A percentile compares a stretch with the other conserved stretches of the same genome.
These are phyloP conservation scores for Asterella californica DNA, from an alignment of 225 moss, liverwort and hornwort species.

Conservation along the genomic window DNA sequence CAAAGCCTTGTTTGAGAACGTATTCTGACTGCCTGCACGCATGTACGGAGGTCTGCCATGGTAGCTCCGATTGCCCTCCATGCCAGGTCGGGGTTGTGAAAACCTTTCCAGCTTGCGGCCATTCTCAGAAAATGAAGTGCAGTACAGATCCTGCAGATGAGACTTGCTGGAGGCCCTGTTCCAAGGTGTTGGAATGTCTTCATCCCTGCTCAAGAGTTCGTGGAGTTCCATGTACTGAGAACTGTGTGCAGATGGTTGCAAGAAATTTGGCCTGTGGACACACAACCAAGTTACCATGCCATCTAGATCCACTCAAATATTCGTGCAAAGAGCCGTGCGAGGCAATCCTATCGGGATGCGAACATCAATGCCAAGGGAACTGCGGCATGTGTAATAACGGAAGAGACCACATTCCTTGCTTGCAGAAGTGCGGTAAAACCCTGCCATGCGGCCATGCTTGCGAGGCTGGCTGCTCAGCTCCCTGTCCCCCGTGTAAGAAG, in stretches of 20 bases:
- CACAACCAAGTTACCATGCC: conserved; percentile 16
- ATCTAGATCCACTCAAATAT: not conserved
- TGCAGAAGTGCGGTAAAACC: conserved; percentile 29
- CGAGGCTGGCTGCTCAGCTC: conserved; percentile 28
- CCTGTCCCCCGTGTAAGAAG: conserved; percentile 41
- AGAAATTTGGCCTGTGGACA: conserved; percentile 34
- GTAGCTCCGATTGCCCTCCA: conserved; percentile 25
- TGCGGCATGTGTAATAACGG: conserved; percentile 41
- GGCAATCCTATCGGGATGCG: conserved; percentile 27
- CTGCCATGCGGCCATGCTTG: too few relatives aligned
- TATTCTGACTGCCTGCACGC: conserved; percentile 27
- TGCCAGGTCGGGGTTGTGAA: conserved; percentile 24
- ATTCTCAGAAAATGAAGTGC: conserved; percentile 22
- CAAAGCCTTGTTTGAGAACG: conserved; percentile 30
- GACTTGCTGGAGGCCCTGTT: conserved; percentile 19
- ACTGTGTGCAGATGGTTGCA: too few relatives aligned
- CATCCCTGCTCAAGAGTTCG: too few relatives aligned
- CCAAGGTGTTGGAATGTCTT: conserved; percentile 18
- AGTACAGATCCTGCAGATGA: not conserved
- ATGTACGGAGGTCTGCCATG: conserved; percentile 36
- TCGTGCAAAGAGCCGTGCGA: too few relatives aligned
- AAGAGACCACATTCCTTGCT: conserved; percentile 26
- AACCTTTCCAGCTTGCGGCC: conserved; percentile 27
- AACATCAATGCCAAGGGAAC: conserved; percentile 41
- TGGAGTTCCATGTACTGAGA: too few relatives aligned